A percentile compares a stretch with the other conserved stretches of the same genome.
These are phyloP conservation scores for Cladosporium halotolerans DNA, from an alignment of 2,329 filamentous ascomycete species.

Conservation along the genomic window DNA sequence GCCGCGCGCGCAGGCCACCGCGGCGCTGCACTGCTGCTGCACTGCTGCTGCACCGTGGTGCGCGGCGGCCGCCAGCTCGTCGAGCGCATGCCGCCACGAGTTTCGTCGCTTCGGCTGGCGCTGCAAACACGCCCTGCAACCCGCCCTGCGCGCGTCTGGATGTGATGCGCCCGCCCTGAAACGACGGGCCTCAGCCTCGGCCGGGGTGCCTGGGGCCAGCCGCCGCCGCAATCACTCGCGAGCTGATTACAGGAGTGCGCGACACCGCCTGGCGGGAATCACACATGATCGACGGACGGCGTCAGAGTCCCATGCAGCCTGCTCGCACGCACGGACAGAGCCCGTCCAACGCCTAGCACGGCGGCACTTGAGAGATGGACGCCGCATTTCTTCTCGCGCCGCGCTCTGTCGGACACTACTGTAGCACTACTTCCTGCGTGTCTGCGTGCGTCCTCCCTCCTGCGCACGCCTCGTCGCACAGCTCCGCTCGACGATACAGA, in stretches of 20 bases:
- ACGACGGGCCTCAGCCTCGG: too few species aligned
- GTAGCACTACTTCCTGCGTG: conserved; percentile 1
- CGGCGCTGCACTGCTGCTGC: neutral
- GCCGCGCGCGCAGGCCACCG: neutral
- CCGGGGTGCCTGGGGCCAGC: too few species aligned
- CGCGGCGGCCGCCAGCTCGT: neutral
- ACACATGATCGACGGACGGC: conserved; percentile 9
- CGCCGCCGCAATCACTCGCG: too few species aligned
- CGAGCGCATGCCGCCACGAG: neutral
- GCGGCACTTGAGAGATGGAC: neutral
- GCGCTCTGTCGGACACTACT: conserved; percentile 4
- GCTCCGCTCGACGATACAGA: neutral
- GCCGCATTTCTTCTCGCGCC: neutral
- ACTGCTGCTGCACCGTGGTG: neutral
- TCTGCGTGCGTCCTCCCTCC: neutral
- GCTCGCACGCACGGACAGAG: conserved; percentile 6
- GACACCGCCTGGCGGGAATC: conserved; percentile 9
- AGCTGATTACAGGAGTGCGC: conserved; percentile 6
- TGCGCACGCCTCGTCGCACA: neutral
- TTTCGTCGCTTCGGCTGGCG: too few species aligned
- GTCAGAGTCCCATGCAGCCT: conserved; percentile 5
- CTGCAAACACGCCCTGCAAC: neutral
- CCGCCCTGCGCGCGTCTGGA: too few species aligned
- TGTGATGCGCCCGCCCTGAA: neutral
- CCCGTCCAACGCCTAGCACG: conserved; percentile 4